Evolutionary conservation across 805 yeast species (phyloP).

Genomic region (Yarrowia sp.): DNA sequence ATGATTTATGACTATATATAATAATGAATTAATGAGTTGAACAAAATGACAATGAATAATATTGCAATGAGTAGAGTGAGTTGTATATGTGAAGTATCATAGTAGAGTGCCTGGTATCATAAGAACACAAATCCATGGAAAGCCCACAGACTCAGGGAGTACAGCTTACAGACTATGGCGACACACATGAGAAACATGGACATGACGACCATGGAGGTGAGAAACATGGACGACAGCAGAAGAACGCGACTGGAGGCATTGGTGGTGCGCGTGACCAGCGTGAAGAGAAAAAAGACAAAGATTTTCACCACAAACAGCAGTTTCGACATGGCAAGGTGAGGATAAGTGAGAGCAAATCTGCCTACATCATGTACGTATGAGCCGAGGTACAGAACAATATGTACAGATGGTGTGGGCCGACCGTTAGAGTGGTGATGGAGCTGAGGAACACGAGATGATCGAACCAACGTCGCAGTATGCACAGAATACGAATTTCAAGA

Average conservation of each 20-base stretch:
- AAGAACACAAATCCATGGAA: no score
- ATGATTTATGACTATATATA: not conserved
- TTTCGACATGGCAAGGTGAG: not conserved
- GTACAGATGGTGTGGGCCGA: no score
- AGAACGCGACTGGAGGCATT: not conserved
- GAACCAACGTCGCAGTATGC: no score
- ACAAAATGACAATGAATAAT: no score
- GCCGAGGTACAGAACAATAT: not conserved
- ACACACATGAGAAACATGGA: not conserved
- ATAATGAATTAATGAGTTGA: not conserved
- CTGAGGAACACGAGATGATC: no score
- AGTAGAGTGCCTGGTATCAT: no score
- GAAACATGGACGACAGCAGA: not conserved
- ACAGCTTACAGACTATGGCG: not conserved
- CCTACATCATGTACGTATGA: no score
- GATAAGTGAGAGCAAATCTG: not conserved
- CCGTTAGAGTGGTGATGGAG: no score
- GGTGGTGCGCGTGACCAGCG: not conserved
- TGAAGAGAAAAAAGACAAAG: not conserved
- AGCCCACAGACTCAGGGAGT: not conserved
- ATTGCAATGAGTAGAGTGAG: no score
- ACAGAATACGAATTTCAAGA: not conserved
- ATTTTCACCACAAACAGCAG: constrained; percentile 1
- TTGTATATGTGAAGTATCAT: no score
- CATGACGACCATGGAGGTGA: constrained; percentile 7